Evolutionary conservation across 2,329 filamentous ascomycete species (phyloP), one percentile per base, ranked within the genome.

Genomic region (Aspergillus flavus): DNA sequence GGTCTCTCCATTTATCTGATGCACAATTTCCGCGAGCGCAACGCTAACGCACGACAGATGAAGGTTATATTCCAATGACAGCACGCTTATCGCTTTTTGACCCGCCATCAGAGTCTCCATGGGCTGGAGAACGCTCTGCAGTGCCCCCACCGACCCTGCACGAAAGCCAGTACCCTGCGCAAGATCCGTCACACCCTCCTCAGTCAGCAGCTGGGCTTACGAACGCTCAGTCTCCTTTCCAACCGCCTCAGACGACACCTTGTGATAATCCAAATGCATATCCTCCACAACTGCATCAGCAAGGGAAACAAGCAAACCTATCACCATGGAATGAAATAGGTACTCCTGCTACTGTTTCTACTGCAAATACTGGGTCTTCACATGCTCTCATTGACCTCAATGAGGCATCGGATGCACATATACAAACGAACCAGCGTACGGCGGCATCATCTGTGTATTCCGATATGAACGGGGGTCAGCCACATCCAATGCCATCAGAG

Each of bases 11-110:
- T 58, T 28, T n/a, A 19, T 19, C 16, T 34, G 19, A 30, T 50
- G 12, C n/a, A 26, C 28, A 16, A 34, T 19, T 32, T 19, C 19
- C 4, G 10, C 14, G 16, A 52, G 48, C 16, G 16, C 52, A 55
- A 19, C 34, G 32, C 52, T 55, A 55, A 55, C 32, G 12, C 52
- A 39, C 7, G 12, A 28, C 39, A 77, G 75, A 70, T 21, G 75
- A 76, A 41, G 76, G 76, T n/a, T 76, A 76, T 58, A 78, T 79
- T 48, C 75, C 76, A 1, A 78, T 79, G 76, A 77, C 76, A 43
- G 76, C 76, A 6, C 73, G 76, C 4, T 62, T 79, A 57, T 79
- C 76, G 23, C 68, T 79, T 34, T 65, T 78, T n/a, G 76, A 78
- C 39, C 61, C 70, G 26, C 63, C 69, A 12, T 55, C 70, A 14